Evolutionary conservation across 2,329 filamentous ascomycete genomes (phyloP), one percentile per base, ranked within the genome.

Genomic region (Colletotrichum zoysiae): DNA sequence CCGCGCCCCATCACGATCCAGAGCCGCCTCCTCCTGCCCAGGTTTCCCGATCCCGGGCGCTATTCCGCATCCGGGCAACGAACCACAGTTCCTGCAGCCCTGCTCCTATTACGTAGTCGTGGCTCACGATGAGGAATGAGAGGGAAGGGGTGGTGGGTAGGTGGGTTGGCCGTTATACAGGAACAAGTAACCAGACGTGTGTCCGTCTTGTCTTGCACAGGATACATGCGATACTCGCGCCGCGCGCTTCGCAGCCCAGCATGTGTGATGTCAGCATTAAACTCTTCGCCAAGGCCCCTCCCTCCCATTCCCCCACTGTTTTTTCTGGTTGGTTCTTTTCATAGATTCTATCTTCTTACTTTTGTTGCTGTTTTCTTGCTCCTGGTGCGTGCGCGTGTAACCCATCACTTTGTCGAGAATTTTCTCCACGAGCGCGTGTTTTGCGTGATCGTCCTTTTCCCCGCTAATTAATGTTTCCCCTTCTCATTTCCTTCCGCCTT

Each of bases 1-100:
- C 59, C 40, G 58, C 40, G 58, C 60, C 65, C 65, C 59, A 64
- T 71, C 65, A 59, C 69, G 69, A 71, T 71, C 69, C 69, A 69
- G 59, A 61, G 65, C 65, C 58, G 65, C 65, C 58, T 68, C 4
- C 30, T 30, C 30, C 65, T 33, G 50, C 44, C 35, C 44, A 55
- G 42, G 59, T n/a, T 51, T 55, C 53, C 59, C 26, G 53, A 58
- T 69, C 59, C 59, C 66, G 33, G 30, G 30, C 59, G 60, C 69
- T 42, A 65, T 64, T 12, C 65, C 50, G 0, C 7, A 44, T 68
- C 23, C 51, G 59, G 69, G 65, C 30, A 71, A 69, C 48, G 69
- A 20, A 56, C 69, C 69, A 69, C 69, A 69, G 59, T 71, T 71
- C 65, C 69, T 71, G 69, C 69, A 71, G 65, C 69, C 69, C 65